These are phyloP conservation scores for Melastoma malabathricum DNA, from an alignment of 345 rosid genomes.

Conservation along the genomic window DNA sequence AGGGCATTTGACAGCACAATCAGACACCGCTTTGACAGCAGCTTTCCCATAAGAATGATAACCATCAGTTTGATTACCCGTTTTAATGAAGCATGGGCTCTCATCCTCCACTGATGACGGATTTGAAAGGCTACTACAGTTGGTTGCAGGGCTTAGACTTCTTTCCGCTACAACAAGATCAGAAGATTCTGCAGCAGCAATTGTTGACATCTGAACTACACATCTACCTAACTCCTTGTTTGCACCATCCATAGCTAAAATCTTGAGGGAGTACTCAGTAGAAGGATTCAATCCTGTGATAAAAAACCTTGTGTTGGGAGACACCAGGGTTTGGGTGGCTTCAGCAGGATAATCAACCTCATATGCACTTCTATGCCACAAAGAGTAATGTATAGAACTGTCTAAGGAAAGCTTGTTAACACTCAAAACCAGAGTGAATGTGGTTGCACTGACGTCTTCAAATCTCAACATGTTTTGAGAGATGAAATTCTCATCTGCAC, in stretches of 20 bases:
- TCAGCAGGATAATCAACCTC: constrained; percentile 42
- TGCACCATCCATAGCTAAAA: constrained; percentile 34
- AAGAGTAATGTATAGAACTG: constrained; percentile 32
- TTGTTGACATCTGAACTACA: constrained; percentile 38
- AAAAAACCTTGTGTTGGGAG: constrained; percentile 48
- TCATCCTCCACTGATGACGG: constrained; percentile 87
- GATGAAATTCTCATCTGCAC: constrained; percentile 19
- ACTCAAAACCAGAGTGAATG: constrained; percentile 47
- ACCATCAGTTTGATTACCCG: constrained; percentile 32
- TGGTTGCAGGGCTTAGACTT: constrained; percentile 88
- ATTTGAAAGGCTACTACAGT: constrained; percentile 77
- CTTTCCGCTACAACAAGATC: constrained; percentile 42
- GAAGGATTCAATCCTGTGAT: constrained; percentile 53
- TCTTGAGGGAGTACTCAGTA: constrained; percentile 57
- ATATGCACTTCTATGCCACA: constrained; percentile 66
- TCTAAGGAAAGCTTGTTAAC: constrained; percentile 27
- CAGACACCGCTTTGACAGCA: constrained; percentile 20
- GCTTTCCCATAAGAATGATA: constrained; percentile 25
- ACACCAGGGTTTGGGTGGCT: constrained; percentile 48
- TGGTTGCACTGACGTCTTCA: constrained; percentile 52
- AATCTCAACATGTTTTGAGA: constrained; percentile 36
- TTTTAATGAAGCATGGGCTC: constrained; percentile 28
- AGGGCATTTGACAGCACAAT: constrained; percentile 17
- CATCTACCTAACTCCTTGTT: constrained; percentile 27
- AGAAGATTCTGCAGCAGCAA: constrained; percentile 18